Base-by-base conservation (phyloP, 345 rosid genomes). In the Geranium rotundifolium region DNA sequence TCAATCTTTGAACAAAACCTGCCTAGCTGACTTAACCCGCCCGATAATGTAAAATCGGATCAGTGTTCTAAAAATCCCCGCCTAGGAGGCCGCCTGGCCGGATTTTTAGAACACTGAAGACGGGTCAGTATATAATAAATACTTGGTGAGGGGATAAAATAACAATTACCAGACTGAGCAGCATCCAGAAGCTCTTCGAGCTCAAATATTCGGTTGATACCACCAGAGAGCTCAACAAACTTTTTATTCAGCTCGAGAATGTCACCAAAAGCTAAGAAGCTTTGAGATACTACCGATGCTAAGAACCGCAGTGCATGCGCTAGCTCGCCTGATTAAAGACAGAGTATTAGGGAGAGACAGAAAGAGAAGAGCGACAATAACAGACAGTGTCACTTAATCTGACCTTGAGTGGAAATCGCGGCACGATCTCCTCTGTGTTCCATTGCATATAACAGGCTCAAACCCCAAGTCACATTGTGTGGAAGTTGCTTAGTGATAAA, bases 211-310 rank as follows among this genome's bases (percentile, higher is more conserved):
- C 97, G 82, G 74, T 87, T 90, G 67, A 93, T 68, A 68, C 97
- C 77, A 34, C 99, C 99, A 61, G 96, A 88, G 72, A 93, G 90
- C 87, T 85, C 92, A 65, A 88, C 76, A 72, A 90, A 90, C 77
- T 90, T 93, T 78, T 86, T 82, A 64, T 93, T 87, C 74, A 93
- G 73, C 73, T 90, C 90, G 56, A 93, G 96, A 79, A 93, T 93
- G 73, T 90, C 97, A 23, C 97, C 99, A 69, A 93, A 93, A 29
- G 99, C 99, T 71, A 90, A 83, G 70, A 93, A 93, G 88, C 99
- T 93, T 71, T 90, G 96, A 71, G 99, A 93, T 30, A 90, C 97
- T 60, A 93, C 96, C 73, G 96, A 93, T 64, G 99, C 99, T 64
- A 93, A 80, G 81, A 86, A 93, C 62, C 99, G 90, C 81, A 90